Base-by-base conservation (phyloP, 1,139 yeast genomes). In the Blastobotrys capitulatus region DNA sequence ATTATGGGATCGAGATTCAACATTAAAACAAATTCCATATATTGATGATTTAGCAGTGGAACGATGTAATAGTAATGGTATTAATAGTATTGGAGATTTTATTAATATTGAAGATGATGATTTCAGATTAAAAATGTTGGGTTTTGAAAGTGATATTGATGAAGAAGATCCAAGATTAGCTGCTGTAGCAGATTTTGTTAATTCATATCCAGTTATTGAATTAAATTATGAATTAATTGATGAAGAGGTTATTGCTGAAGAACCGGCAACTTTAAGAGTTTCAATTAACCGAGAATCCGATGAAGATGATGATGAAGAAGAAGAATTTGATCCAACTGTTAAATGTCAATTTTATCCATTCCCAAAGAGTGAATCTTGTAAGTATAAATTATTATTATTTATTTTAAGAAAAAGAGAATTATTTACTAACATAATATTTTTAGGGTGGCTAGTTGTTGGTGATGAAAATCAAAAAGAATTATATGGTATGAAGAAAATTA, bases 141-240 rank as follows among this genome's bases (percentile, higher is more conserved):
- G 77, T 35, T 42, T 47, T 13, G 42, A 20, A 5, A n/a, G 25
- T 22, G 25, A 22, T 22, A 5, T 7, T 22, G 7, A 22, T 22
- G 25, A 70, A 7, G 61, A 62, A 10, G 82, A 78, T 16, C 69
- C 71, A 3, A 69, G 81, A 15, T 59, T 79, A 60, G 73, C 75
- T 38, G 74, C 74, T 26, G 89, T 92, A 48, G 97, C 97, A 0
- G 80, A 79, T 29, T 92, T 92, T 71, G 95, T 89, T 50, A 92
- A 92, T 67, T 80, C 77, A 57, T 94, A 86, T 65, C 98, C 98
- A 6, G 86, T 86, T 60, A 75, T 92, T 51, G 66, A 90, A 20
- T 68, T 76, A 4, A 82, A 80, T 54, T 75, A 74, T 50, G 60
- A 75, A 13, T 51, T 76, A 19, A 64, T 69, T n/a, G 64, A 70